A percentile compares a stretch with the other conserved stretches of the same genome.
Evolutionary conservation across 2,329 filamentous ascomycete genomes (phyloP).

Genomic region (Polychaeton citri): DNA sequence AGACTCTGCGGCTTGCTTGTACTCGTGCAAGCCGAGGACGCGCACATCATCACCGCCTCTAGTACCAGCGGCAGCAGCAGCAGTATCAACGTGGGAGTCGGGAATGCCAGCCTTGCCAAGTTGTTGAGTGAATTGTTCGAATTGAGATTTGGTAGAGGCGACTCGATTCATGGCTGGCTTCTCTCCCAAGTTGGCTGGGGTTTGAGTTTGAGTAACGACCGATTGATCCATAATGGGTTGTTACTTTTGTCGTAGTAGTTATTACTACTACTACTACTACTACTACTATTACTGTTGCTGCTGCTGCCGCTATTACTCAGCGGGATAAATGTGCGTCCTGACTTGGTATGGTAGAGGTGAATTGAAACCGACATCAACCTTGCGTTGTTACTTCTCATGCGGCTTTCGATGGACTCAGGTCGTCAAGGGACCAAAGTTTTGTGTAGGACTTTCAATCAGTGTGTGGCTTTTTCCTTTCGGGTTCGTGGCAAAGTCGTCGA

Average conservation of each 20-base stretch:
- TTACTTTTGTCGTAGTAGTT: conserved; percentile 15
- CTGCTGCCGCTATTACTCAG: conserved; percentile 20
- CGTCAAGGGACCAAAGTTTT: neutral
- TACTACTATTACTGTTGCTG: neutral
- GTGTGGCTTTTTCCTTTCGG: too few relatives aligned
- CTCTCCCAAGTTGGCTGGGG: conserved; percentile 12
- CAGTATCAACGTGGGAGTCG: neutral
- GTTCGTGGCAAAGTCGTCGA: too few relatives aligned
- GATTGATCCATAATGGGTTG: conserved; percentile 34
- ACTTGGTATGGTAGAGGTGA: conserved; percentile 29
- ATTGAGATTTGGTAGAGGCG: conserved; percentile 1
- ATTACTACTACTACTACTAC: conserved; percentile 16
- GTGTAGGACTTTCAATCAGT: too few relatives aligned
- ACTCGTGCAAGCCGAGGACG: conserved; percentile 50
- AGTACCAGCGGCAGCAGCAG: conserved; percentile 2
- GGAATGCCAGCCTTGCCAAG: neutral
- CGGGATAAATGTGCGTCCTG: conserved; percentile 35
- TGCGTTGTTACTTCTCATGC: conserved; percentile 1
- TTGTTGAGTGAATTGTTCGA: conserved; percentile 5
- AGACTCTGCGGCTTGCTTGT: conserved; percentile 55
- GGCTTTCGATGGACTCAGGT: conserved; percentile 1
- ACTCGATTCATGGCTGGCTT: conserved; percentile 25
- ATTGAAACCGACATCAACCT: conserved; percentile 21
- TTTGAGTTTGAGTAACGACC: conserved; percentile 15
- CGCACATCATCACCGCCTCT: conserved; percentile 43